phyloP scores from a whole-genome alignment of 2,329 filamentous ascomycete species.

The Rachicladosporium sp. region DNA sequence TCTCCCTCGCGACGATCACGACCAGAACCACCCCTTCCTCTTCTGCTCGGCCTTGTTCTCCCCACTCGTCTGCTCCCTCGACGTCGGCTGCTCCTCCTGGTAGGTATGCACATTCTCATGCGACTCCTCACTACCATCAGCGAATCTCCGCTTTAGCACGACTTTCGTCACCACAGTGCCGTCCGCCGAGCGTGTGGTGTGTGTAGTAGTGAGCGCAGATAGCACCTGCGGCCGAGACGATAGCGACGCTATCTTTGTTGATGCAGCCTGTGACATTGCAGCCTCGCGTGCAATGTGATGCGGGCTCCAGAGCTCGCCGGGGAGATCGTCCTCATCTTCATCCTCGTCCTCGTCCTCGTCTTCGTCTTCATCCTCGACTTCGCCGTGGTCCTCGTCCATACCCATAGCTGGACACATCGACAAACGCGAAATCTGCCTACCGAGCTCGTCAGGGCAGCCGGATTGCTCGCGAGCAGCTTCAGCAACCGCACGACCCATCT shows the following conservation, averaged over 20 bases:
- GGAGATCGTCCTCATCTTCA: neutral
- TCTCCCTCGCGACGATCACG: too few relatives aligned
- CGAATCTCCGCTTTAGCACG: conserved; percentile 45
- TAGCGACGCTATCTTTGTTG: conserved; percentile 1
- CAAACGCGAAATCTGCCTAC: neutral
- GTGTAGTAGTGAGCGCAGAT: conserved; percentile 45
- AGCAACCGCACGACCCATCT: conserved; percentile 1
- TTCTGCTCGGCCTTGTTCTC: conserved; percentile 5
- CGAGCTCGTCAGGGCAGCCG: neutral
- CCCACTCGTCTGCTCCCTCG: conserved; percentile 6
- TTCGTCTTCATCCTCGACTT: neutral
- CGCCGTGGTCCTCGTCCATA: neutral
- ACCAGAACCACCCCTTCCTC: conserved; percentile 20
- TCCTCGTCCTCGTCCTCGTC: neutral
- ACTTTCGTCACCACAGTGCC: conserved; percentile 47
- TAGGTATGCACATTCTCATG: conserved; percentile 41
- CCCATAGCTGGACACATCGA: neutral
- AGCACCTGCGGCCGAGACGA: conserved; percentile 26
- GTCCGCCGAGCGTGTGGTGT: conserved; percentile 42
- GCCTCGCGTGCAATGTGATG: neutral
- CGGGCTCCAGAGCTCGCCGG: too few relatives aligned
- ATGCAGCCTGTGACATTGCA: neutral
- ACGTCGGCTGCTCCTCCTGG: conserved; percentile 1
- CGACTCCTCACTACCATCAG: conserved; percentile 48
- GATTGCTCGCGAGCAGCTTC: conserved; percentile 1